Percentiles rank a stretch among this genome's conserved stretches.
Evolutionary conservation across 805 yeast genomes (phyloP).

Genomic region (Candida koratica): DNA sequence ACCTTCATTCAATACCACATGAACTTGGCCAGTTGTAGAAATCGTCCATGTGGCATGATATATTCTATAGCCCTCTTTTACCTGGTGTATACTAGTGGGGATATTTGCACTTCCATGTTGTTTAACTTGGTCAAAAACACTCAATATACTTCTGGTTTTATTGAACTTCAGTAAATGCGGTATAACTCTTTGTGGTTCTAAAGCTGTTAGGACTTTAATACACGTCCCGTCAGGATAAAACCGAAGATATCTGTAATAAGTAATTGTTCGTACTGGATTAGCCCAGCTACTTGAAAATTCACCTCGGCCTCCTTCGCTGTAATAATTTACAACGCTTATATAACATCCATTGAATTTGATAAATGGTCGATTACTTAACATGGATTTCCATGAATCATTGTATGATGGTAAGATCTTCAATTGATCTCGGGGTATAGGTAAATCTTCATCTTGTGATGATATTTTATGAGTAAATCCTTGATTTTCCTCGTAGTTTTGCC

Average conservation of each 20-base stretch:
- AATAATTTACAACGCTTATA: conserved; percentile 78
- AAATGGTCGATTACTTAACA: conserved; percentile 68
- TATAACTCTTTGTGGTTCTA: conserved; percentile 68
- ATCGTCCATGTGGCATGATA: conserved; percentile 57
- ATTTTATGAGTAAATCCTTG: conserved; percentile 26
- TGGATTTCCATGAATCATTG: conserved; percentile 38
- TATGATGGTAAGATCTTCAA: conserved; percentile 27
- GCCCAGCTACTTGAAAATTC: conserved; percentile 64
- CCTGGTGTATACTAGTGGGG: conserved; percentile 5
- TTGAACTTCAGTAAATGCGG: conserved; percentile 43
- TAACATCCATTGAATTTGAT: conserved; percentile 80
- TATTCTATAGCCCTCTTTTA: conserved; percentile 31
- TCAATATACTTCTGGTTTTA: conserved; percentile 16
- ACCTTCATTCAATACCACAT: conserved; percentile 52
- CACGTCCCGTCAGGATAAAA: conserved; percentile 78
- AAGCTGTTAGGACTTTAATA: conserved; percentile 61
- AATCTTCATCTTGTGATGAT: conserved; percentile 7
- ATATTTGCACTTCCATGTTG: conserved; percentile 4
- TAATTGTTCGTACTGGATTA: conserved; percentile 76
- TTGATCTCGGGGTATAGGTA: conserved; percentile 35
- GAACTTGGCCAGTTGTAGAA: conserved; percentile 47
- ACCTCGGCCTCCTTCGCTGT: conserved; percentile 74
- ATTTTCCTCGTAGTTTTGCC: conserved; percentile 49
- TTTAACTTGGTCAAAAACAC: conserved; percentile 14
- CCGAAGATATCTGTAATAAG: conserved; percentile 82